Base-by-base conservation (phyloP, 2,329 filamentous ascomycete genomes). In the Pyrenophora teres region DNA sequence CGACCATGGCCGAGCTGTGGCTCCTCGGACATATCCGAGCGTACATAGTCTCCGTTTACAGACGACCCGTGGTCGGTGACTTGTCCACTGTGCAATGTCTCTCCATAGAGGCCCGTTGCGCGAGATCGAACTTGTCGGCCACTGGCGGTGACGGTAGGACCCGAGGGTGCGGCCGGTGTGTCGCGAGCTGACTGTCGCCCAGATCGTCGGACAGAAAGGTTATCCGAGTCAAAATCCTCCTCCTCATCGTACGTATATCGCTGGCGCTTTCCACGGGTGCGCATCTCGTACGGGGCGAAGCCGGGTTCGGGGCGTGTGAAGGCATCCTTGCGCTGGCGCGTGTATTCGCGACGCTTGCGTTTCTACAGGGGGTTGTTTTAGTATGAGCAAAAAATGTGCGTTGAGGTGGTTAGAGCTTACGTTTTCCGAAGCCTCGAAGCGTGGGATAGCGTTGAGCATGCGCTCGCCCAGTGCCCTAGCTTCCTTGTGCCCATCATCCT, bases 191-290 rank as follows among this genome's bases (percentile, higher is more conserved):
- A 91, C 59, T 91, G 89, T 21, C 93, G 78, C 8, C 77, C 77
- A 4, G 84, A 86, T 40, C 81, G 78, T 38, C 83, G 86, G 15
- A 85, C 82, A 10, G 90, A 90, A 6, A 87, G 83, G 15, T 77
- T 76, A 54, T 79, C 92, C 71, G 86, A 87, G 67, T 83, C 84
- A 44, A 77, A 80, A n/a, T 96, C 91, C 61, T 95, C 90, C 19
- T 95, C 90, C 45, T 97, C 92, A 0, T 92, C 95, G 69, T 90
- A 99, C 0, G 91, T 99, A 70, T 99, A 99, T 74, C 92, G 95
- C 77, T 96, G 89, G 55, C 93, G 89, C 79, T 99, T 97, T 50
- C 94, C 94, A 52, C 94, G 86, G 4, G 95, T 99, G 46, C 94
- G 90, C 42, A 94, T 94, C 77, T 99, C 94, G 72, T 99, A 99